Conservation (phyloP, 2,329 filamentous ascomycete species). For the Paraphoma sp. region DNA sequence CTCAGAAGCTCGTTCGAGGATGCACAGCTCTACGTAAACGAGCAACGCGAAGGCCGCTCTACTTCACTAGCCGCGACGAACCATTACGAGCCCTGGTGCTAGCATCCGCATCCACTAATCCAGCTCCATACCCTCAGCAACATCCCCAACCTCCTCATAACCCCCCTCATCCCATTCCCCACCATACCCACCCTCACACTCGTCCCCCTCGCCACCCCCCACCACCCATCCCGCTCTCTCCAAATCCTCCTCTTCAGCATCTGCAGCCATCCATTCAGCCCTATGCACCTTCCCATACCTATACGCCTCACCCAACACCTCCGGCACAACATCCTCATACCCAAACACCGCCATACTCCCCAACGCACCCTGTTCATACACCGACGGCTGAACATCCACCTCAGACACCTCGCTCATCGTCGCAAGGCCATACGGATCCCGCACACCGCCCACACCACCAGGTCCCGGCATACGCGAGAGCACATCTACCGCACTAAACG, state of each 20-base stretch:
- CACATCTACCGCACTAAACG: conserved; percentile 2
- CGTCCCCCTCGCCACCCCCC: neutral
- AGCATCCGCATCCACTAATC: neutral
- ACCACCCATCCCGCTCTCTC: neutral
- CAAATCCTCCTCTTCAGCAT: neutral
- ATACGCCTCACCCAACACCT: neutral
- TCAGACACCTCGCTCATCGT: neutral
- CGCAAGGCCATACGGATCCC: conserved; percentile 16
- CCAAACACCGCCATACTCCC: neutral
- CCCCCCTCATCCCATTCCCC: neutral
- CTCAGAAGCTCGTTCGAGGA: no score
- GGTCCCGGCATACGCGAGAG: neutral
- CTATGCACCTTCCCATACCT: neutral
- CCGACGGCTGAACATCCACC: neutral
- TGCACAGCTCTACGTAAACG: no score
- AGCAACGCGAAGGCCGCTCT: no score
- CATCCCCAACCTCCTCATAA: neutral
- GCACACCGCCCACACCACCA: neutral
- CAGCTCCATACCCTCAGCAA: neutral
- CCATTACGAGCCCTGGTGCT: neutral
- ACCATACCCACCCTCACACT: neutral
- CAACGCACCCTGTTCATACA: neutral
- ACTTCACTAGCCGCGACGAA: no score
- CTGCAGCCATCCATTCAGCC: neutral
- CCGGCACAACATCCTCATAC: neutral